Evolutionary conservation across 2,329 filamentous ascomycete species (phyloP).

Genomic region (Claviceps sp.): DNA sequence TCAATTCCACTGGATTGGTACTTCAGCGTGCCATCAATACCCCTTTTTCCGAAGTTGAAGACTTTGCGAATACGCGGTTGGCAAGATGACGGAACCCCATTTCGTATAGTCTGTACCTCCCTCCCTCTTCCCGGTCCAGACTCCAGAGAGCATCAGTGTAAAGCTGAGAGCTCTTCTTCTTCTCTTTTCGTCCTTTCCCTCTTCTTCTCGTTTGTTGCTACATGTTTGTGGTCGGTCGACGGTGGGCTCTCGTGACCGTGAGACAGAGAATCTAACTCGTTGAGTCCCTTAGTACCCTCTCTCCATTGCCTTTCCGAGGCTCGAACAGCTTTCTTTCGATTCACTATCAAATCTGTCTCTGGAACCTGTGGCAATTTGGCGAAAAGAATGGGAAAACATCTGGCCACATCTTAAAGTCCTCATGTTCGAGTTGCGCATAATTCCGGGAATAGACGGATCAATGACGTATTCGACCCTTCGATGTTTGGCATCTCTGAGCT

Average conservation of each 20-base stretch:
- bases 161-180: too few relatives aligned
- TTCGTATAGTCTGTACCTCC: constrained; percentile 4
- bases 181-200: too few relatives aligned
- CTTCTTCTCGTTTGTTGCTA: too few relatives aligned
- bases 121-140: neutral
- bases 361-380: neutral
- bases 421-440: constrained; percentile 3
- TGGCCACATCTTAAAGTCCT: constrained; percentile 6
- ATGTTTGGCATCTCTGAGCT: constrained; percentile 14
- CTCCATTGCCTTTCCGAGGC: constrained; percentile 8
- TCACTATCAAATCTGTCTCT: too few relatives aligned
- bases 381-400: constrained; percentile 9
- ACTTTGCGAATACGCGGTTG: constrained; percentile 12
- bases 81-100: constrained; percentile 7
- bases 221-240: too few relatives aligned
- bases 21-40: constrained; percentile 1
- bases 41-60: constrained; percentile 16
- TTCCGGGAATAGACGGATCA: too few relatives aligned
- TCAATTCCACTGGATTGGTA: constrained; percentile 7
- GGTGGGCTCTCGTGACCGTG: too few relatives aligned
- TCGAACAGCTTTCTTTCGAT: too few relatives aligned
- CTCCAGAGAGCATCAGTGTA: too few relatives aligned
- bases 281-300: constrained; percentile 11
- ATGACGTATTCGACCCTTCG: constrained; percentile 7
- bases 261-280: neutral